Conservation (phyloP, 176 grass and related monocot genomes). For the Hsuehochloa calcarea region DNA sequence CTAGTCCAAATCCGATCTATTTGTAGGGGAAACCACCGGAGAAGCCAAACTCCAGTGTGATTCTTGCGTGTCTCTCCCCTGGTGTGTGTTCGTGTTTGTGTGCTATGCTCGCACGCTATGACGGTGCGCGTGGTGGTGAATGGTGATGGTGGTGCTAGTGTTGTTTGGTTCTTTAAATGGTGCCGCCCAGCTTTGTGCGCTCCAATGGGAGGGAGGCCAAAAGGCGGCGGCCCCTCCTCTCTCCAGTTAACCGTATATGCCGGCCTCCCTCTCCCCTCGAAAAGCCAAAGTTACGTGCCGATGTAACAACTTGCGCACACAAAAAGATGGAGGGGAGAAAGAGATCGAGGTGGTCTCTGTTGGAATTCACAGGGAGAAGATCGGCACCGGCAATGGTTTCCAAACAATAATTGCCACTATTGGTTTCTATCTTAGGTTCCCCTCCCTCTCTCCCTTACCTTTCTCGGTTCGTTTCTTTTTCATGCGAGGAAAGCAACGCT, state of each 20-base stretch:
- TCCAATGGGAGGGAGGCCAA: constrained; percentile 64
- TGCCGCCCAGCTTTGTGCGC: constrained; percentile 59
- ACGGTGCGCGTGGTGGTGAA: constrained; percentile 40
- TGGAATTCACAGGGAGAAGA: constrained; percentile 32
- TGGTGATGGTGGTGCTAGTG: constrained; percentile 33
- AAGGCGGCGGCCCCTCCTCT: constrained; percentile 55
- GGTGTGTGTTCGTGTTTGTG: constrained; percentile 13
- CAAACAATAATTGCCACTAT: constrained; percentile 43
- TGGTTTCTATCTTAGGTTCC: constrained; percentile 17
- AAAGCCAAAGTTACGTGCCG: constrained; percentile 50
- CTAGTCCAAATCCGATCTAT: constrained; percentile 28
- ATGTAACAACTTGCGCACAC: constrained; percentile 46
- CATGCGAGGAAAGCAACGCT: constrained; percentile 30
- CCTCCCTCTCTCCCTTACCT: neutral
- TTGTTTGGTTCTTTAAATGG: constrained; percentile 55
- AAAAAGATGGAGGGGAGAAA: constrained; percentile 19
- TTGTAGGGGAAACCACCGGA: constrained; percentile 11
- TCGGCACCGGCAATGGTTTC: constrained; percentile 10
- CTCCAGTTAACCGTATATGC: constrained; percentile 49
- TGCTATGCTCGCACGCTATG: neutral
- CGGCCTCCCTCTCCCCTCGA: constrained; percentile 16
- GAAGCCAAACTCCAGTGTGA: constrained; percentile 26
- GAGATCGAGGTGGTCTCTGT: constrained; percentile 30
- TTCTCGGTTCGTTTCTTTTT: constrained; percentile 8
- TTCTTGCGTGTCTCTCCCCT: constrained; percentile 19